Base-by-base conservation (phyloP, 2,329 filamentous ascomycete species). In the Pseudopyricularia cyperi region DNA sequence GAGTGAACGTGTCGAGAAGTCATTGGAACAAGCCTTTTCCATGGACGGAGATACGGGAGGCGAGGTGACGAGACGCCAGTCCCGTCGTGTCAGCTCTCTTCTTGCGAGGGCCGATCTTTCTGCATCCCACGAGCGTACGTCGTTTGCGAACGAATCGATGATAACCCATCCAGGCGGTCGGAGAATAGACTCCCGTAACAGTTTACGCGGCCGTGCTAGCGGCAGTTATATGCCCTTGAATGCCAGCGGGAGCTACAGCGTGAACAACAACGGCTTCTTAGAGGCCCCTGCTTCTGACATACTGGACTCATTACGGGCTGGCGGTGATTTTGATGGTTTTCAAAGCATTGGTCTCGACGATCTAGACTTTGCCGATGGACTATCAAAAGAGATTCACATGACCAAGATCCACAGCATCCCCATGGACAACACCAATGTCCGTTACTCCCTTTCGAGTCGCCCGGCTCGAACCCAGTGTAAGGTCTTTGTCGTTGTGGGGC, bases 1-100 rank as follows among this genome's bases (percentile, higher is more conserved):
- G 62, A 75, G 72, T 57, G 70, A 79, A 46, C 73, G 68, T 52
- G 51, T 67, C 2, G 66, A 77, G 30, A 76, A 73, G 52, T 68
- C 74, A 0, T 63, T 80, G 42, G 82, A 87, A 56, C 71, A 88
- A 44, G 84, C 83, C 3, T 76, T 84, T 3, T 80, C 84, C 1
- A 68, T 91, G n/a, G 85, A 87, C 52, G 77, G 85, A 42, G 85
- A 89, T 53, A 76, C 75, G 52, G 72, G 69, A 11, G 63, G 66
- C n/a, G 71, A 74, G 15, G 71, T 72, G 12, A 75, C 74, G 0
- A 70, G 80, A 50, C 72, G 80, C 54, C 80, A 79, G 55, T 84
- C 80, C 17, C 81, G 93, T 44, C 80, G 93, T 50, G 85, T 97
- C 26, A 98, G 93, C 69, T 97, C 91, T 15, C 78, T 95, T 68